Percentiles rank a stretch among this genome's conserved stretches.
Evolutionary conservation across 1,139 yeast species (phyloP).

Genomic region (Hansenula sp.): DNA sequence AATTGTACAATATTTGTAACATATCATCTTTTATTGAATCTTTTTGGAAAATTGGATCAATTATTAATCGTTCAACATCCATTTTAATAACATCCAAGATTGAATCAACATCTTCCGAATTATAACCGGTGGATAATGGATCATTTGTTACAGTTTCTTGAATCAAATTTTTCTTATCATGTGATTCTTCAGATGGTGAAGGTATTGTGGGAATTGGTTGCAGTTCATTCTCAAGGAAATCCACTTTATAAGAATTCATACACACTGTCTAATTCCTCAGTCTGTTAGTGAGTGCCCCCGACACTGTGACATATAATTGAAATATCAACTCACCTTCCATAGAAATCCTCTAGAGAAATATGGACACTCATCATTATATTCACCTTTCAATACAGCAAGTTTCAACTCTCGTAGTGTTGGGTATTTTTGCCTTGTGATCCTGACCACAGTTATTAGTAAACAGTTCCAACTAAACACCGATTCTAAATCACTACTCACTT

Average conservation of each 20-base stretch:
- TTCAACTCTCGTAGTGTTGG: conserved; percentile 17
- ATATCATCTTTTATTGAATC: conserved; percentile 37
- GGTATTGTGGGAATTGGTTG: conserved; percentile 8
- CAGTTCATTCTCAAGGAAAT: conserved; percentile 15
- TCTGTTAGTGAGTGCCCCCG: too few relatives aligned
- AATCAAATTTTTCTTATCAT: not conserved
- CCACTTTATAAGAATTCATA: conserved; percentile 15
- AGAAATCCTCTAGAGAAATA: conserved; percentile 19
- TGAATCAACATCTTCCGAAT: conserved; percentile 13
- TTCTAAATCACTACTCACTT: too few relatives aligned
- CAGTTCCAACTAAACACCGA: too few relatives aligned
- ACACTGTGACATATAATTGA: too few relatives aligned
- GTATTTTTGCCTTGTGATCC: conserved; percentile 14
- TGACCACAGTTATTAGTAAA: conserved; percentile 6
- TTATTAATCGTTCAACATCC: conserved; percentile 60
- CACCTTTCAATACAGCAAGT: conserved; percentile 18
- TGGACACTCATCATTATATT: conserved; percentile 12
- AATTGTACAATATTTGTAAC: conserved; percentile 50
- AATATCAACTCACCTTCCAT: conserved; percentile 17
- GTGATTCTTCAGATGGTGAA: not conserved
- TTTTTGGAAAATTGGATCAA: conserved; percentile 46
- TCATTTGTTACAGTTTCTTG: conserved; percentile 3
- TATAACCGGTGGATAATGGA: conserved; percentile 5
- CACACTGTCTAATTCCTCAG: conserved; percentile 11
- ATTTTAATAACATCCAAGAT: conserved; percentile 48